phyloP scores from a whole-genome alignment of 2,329 filamentous ascomycete species.

The Claviceps cyperi region DNA sequence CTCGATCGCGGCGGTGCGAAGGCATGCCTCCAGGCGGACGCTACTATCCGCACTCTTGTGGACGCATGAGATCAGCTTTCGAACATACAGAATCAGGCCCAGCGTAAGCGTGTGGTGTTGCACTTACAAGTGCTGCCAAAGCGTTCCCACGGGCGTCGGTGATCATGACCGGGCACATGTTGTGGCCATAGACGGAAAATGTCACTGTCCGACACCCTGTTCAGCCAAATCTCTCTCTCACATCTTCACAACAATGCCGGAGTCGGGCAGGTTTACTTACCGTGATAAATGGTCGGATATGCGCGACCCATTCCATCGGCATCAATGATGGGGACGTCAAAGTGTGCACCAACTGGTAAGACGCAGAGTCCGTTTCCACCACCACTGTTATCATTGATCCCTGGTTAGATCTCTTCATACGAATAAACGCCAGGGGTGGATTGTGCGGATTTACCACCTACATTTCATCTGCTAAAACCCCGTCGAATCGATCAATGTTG shows the following conservation, averaged over 20 bases:
- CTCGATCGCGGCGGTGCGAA: slow-evolving; percentile 22
- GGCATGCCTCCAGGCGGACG: slow-evolving; percentile 19
- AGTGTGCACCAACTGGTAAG: slow-evolving; percentile 19
- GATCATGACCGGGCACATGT: slow-evolving; percentile 21
- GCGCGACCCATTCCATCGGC: slow-evolving; percentile 25
- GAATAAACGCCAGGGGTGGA: too few relatives aligned
- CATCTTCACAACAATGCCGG: too few relatives aligned
- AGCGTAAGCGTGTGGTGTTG: neutral
- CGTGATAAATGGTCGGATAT: slow-evolving; percentile 23
- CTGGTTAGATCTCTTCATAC: neutral
- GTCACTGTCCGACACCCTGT: slow-evolving; percentile 13
- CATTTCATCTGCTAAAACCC: slow-evolving; percentile 24
- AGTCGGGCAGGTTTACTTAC: slow-evolving; percentile 7
- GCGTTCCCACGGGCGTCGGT: slow-evolving; percentile 23
- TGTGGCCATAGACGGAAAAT: slow-evolving; percentile 23
- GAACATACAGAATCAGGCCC: neutral
- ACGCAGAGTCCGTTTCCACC: slow-evolving; percentile 24
- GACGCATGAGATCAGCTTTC: neutral
- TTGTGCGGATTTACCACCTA: slow-evolving; percentile 9
- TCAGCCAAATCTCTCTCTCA: neutral
- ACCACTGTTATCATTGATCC: slow-evolving; percentile 12
- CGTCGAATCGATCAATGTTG: slow-evolving; percentile 18
- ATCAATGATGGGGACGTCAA: slow-evolving; percentile 22
- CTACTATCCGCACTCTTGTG: slow-evolving; percentile 20
- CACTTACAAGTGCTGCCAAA: slow-evolving; percentile 17